A percentile compares a stretch with the other conserved stretches of the same genome.
phyloP scores from a whole-genome alignment of 768 basidiomycete species.

The Pluteus cervinus region DNA sequence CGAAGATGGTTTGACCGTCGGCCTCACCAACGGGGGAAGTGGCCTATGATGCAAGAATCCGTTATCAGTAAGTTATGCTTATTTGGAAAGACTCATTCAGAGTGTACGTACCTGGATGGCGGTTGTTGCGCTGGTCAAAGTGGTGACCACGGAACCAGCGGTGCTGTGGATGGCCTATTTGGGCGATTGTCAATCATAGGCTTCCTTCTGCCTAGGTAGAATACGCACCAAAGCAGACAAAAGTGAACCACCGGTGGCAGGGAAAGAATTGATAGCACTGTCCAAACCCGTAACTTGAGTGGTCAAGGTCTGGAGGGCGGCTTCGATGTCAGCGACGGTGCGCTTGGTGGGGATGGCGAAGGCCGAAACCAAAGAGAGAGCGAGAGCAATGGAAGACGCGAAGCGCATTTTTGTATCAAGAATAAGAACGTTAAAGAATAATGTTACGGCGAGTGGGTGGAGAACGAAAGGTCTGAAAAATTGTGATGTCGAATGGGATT shows the following conservation, averaged over 20 bases:
- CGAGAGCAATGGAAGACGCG: too few species aligned
- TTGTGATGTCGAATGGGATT: too few species aligned
- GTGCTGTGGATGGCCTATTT: constrained; percentile 19
- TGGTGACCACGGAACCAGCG: constrained; percentile 13
- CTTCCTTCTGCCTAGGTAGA: not conserved
- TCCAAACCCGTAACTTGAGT: constrained; percentile 22
- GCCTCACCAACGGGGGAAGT: constrained; percentile 13
- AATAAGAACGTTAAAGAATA: too few species aligned
- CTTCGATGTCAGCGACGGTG: constrained; percentile 21
- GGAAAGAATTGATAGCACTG: constrained; percentile 23
- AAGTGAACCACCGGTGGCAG: constrained; percentile 17
- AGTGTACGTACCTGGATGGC: constrained; percentile 21
- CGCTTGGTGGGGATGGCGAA: constrained; percentile 21
- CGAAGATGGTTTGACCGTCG: constrained; percentile 19
- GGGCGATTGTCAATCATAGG: not conserved
- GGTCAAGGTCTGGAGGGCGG: constrained; percentile 22
- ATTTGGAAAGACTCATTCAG: too few species aligned
- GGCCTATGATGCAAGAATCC: not conserved
- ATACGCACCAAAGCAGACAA: constrained; percentile 19
- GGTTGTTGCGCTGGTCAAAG: constrained; percentile 18
- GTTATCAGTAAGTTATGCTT: too few species aligned
- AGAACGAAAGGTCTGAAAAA: too few species aligned
- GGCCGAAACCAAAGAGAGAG: too few species aligned
- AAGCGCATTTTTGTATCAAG: too few species aligned
- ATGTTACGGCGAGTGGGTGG: too few species aligned